Percentiles rank a stretch among this genome's conserved stretches.
These are phyloP conservation scores for Capsicum pubescens DNA, from an alignment of 257 asterid species.

Conservation along the genomic window DNA sequence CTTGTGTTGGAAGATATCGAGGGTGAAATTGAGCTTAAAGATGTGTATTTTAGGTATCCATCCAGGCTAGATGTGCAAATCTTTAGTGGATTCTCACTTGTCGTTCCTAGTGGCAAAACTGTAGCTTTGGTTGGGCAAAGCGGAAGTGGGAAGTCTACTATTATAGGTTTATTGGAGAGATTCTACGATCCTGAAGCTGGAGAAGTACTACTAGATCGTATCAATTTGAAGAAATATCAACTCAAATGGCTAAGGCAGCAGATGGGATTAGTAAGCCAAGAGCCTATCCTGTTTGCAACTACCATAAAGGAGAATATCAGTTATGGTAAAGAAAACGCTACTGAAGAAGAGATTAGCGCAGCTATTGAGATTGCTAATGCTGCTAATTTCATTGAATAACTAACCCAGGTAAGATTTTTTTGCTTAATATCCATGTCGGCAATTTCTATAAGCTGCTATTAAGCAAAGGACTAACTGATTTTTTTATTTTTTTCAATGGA, in stretches of 20 bases:
- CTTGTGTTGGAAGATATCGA: constrained; percentile 34
- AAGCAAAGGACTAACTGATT: not conserved
- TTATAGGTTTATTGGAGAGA: constrained; percentile 39
- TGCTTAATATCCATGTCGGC: not conserved
- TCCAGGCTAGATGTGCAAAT: constrained; percentile 38
- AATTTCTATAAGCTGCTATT: not conserved
- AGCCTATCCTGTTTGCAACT: constrained; percentile 42
- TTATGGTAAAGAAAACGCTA: constrained; percentile 40
- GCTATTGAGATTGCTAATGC: constrained; percentile 42
- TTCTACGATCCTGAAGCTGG: constrained; percentile 47
- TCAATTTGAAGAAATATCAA: constrained; percentile 39
- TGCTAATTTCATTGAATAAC: constrained; percentile 35
- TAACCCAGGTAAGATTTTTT: constrained; percentile 36
- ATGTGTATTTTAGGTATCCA: constrained; percentile 45
- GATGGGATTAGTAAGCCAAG: constrained; percentile 46
- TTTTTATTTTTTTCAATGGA: not conserved
- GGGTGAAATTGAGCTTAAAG: constrained; percentile 45
- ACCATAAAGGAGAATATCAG: constrained; percentile 40
- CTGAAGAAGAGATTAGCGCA: constrained; percentile 32
- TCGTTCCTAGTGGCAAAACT: constrained; percentile 35
- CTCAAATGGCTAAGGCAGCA: constrained; percentile 42
- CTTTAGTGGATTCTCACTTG: constrained; percentile 41
- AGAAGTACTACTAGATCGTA: constrained; percentile 39
- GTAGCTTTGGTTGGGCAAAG: constrained; percentile 44
- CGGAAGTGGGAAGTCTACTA: constrained; percentile 47